Base-by-base conservation (phyloP, 2,329 filamentous ascomycete genomes). In the Xylariaceae sp. region DNA sequence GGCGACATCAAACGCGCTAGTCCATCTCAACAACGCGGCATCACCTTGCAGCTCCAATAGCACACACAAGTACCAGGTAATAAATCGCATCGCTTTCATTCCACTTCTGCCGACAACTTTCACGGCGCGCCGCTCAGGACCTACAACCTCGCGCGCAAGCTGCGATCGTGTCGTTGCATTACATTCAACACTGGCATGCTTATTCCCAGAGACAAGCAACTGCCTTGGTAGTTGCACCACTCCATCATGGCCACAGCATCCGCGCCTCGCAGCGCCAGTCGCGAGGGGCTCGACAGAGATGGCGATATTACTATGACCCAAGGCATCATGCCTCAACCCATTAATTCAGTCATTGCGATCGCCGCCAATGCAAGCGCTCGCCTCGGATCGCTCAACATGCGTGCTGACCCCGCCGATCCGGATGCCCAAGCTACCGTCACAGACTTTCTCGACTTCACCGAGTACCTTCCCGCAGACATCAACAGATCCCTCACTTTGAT, bases 361-460 rank as follows among this genome's bases (percentile, higher is more conserved):
- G 22, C 10, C 33, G 33, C 33, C 33, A 36, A 36, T 9, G 12
- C 33, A 36, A 36, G 33, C 33, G 33, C 33, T 9, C 33, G 65
- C 5, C 68, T 76, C 49, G 68, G 68, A 49, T 66, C 74, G 1
- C 71, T 80, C 53, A 71, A 73, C 50, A 70, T 77, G 63, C 78
- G 78, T 57, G 74, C 76, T 46, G 83, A 86, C 55, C 82, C 83
- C 5, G 74, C 76, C 46, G 83, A 86, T 55, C 83, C 83, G 6
- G 83, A 87, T 70, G 81, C 81, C 22, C 82, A 86, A 59, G 82
- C 83, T 6, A 85, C 82, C n/a, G 78, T 86, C 15, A 85, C 81
- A 52, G 83, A 86, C 66, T 86, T 85, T 62, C 78, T 86, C 64
- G 83, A 86, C 63, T 83, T 83, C 57, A 85, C 82, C 58, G 84